Conservation (phyloP, 192 early-diverging fungal species). For the Funneliformis geosporum region DNA sequence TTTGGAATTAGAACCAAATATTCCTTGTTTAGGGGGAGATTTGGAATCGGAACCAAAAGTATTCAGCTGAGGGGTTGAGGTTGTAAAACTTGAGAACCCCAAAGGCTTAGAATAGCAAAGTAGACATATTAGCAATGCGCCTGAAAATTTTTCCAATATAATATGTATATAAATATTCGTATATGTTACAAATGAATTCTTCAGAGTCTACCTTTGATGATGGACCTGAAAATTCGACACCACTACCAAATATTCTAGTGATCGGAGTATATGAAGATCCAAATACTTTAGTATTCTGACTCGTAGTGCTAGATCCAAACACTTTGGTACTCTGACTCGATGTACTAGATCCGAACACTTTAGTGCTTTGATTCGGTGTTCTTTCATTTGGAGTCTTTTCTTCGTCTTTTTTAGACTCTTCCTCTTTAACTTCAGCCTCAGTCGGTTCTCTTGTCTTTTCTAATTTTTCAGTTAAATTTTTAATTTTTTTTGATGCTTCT, state of each 20-base stretch:
- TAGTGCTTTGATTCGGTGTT: background rate
- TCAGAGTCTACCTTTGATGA: background rate
- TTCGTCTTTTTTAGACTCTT: background rate
- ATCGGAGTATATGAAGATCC: background rate
- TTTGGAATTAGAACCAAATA: slow-evolving; percentile 9
- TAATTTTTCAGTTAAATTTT: background rate
- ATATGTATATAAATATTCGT: background rate
- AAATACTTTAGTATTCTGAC: too few relatives aligned
- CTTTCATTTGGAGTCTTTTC: background rate
- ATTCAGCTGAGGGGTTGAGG: background rate
- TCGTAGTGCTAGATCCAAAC: too few relatives aligned
- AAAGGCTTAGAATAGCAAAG: background rate
- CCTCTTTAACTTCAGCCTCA: background rate
- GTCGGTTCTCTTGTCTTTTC: background rate
- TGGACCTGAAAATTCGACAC: background rate
- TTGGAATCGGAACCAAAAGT: background rate
- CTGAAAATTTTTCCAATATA: background rate
- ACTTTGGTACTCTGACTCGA: background rate
- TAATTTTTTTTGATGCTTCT: background rate
- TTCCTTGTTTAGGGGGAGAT: background rate
- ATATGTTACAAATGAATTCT: background rate
- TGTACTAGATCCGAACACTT: background rate
- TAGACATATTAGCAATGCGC: background rate
- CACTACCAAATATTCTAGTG: slow-evolving; percentile 2
- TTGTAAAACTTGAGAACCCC: background rate